Conservation (phyloP, 1,284 basidiomycete genomes). For the Singerocomus inundabilis region DNA sequence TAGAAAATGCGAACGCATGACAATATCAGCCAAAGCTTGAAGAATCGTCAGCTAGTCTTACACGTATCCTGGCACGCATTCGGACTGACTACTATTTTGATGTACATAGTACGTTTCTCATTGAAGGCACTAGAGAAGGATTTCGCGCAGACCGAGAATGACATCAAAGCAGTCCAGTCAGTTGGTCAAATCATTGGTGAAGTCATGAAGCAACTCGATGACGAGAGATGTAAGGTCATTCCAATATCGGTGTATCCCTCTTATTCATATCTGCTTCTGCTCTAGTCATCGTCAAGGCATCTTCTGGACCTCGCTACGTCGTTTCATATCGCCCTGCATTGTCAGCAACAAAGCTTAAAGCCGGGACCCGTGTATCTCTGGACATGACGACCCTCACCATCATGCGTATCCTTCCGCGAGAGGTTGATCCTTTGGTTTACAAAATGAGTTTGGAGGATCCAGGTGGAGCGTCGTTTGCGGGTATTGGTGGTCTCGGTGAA, state of each 20-base stretch:
- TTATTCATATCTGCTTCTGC: conserved; percentile 2
- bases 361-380: conserved; percentile 93
- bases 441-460: conserved; percentile 99
- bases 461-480: conserved; percentile 92
- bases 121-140: conserved; percentile 87
- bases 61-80: background rate
- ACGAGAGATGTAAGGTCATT: conserved; percentile 83
- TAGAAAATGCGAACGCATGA: conserved; percentile 93
- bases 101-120: conserved; percentile 69
- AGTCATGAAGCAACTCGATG: conserved; percentile 97
- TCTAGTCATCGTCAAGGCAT: conserved; percentile 97
- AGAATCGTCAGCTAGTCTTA: conserved; percentile 65
- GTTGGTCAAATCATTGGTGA: conserved; percentile 99
- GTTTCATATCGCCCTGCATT: conserved; percentile 96
- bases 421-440: conserved; percentile 98
- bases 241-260: background rate
- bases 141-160: conserved; percentile 96
- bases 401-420: conserved; percentile 97
- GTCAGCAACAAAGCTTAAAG: conserved; percentile 91
- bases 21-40: conserved; percentile 77
- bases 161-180: conserved; percentile 98
- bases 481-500: conserved; percentile 94
- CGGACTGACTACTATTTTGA: conserved; percentile 2
- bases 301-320: conserved; percentile 96
- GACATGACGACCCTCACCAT: conserved; percentile 99